These are phyloP conservation scores for Cryptococcus wingfieldii DNA, from an alignment of 1,284 basidiomycete genomes.

Conservation along the genomic window DNA sequence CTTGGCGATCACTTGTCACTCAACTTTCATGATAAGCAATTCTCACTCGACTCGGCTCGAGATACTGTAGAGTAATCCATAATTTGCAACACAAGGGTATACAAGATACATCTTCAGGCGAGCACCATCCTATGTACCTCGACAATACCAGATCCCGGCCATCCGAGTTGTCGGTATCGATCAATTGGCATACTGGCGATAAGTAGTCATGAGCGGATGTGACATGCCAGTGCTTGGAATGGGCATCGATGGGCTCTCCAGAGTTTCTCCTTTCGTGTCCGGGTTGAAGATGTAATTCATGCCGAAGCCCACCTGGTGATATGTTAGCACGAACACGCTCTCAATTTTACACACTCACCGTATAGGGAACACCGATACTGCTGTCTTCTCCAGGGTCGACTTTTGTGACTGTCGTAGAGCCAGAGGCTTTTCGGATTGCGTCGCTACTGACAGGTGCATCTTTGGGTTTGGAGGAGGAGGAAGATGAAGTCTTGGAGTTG, in stretches of 20 bases:
- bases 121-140: too few species aligned
- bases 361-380: constrained; percentile 11
- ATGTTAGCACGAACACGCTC: neutral
- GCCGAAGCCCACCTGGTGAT: constrained; percentile 26
- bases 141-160: too few species aligned
- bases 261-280: constrained; percentile 9
- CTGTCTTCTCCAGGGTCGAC: constrained; percentile 8
- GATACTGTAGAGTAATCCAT: too few species aligned
- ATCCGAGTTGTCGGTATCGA: neutral
- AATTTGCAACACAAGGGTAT: too few species aligned
- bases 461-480: constrained; percentile 12
- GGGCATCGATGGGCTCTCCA: constrained; percentile 11
- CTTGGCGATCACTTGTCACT: too few species aligned
- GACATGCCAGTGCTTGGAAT: constrained; percentile 30
- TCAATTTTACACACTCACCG: constrained; percentile 3
- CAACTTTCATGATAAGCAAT: too few species aligned
- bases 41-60: too few species aligned
- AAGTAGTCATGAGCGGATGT: constrained; percentile 34
- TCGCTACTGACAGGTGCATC: constrained; percentile 6
- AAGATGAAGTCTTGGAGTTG: constrained; percentile 7
- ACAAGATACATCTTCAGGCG: too few species aligned
- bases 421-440: constrained; percentile 13
- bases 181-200: constrained; percentile 23
- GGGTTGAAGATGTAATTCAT: constrained; percentile 36
- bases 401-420: constrained; percentile 16